These are phyloP conservation scores for Abrus pulchellus DNA, from an alignment of 306 rosid genomes.

Conservation along the genomic window DNA sequence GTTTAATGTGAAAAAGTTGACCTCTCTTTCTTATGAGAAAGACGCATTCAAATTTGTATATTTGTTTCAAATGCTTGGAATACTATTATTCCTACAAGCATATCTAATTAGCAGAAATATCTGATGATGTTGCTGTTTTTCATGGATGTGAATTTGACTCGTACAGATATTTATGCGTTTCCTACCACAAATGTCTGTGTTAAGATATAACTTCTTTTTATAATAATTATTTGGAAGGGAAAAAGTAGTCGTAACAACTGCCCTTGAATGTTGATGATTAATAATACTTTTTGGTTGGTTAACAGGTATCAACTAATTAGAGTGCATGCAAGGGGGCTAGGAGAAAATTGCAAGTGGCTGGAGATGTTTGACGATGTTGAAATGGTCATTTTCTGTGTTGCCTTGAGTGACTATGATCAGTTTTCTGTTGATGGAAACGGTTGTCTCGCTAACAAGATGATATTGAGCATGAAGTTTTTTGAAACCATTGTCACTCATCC, in stretches of 20 bases:
- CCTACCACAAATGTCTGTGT: background rate
- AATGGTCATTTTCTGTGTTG: slow-evolving; percentile 87
- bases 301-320: slow-evolving; percentile 62
- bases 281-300: slow-evolving; percentile 36
- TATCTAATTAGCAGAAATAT: slow-evolving; percentile 2
- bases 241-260: slow-evolving; percentile 1
- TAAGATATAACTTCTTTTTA: background rate
- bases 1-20: slow-evolving; percentile 5
- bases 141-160: slow-evolving; percentile 4
- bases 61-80: background rate
- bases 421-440: slow-evolving; percentile 74
- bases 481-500: slow-evolving; percentile 90
- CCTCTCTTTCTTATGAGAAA: slow-evolving; percentile 14
- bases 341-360: slow-evolving; percentile 98
- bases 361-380: slow-evolving; percentile 99
- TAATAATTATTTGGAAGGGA: slow-evolving; percentile 1
- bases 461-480: slow-evolving; percentile 77
- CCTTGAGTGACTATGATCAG: slow-evolving; percentile 91
- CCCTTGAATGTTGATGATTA: slow-evolving; percentile 34
- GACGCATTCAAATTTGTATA: background rate
- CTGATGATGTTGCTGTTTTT: slow-evolving; percentile 5
- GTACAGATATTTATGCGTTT: slow-evolving; percentile 8
- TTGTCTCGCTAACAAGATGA: slow-evolving; percentile 75
- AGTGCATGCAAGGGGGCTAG: slow-evolving; percentile 61
- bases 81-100: background rate